These are phyloP conservation scores for Colletotrichum somersetense DNA, from an alignment of 2,329 filamentous ascomycete genomes.

Conservation along the genomic window DNA sequence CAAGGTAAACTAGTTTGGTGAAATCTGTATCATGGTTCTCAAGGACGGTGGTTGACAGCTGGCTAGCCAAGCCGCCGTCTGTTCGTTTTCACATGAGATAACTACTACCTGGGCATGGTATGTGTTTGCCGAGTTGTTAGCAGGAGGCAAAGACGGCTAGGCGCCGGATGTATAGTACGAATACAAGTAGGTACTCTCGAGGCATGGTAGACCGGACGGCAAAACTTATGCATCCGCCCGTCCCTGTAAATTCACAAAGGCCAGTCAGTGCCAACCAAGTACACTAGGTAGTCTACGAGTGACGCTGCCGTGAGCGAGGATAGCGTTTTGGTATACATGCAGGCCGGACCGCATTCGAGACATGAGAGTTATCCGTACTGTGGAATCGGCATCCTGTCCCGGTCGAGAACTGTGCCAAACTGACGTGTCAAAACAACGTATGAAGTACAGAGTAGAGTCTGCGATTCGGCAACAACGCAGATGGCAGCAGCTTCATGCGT, in stretches of 20 bases:
- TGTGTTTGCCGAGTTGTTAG: conserved; percentile 23
- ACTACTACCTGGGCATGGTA: conserved; percentile 1
- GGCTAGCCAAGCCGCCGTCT: conserved; percentile 3
- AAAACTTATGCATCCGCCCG: conserved; percentile 22
- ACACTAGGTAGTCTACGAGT: not conserved
- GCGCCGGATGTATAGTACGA: not conserved
- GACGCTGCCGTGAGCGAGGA: not conserved
- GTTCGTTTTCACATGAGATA: conserved; percentile 32
- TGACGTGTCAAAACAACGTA: conserved; percentile 11
- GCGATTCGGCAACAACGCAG: conserved; percentile 4
- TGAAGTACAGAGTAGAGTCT: not conserved
- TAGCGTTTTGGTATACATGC: not conserved
- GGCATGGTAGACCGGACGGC: conserved; percentile 1
- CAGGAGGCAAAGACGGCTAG: conserved; percentile 2
- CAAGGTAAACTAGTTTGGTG: not conserved
- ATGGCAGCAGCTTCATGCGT: conserved; percentile 26
- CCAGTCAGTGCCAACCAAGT: too few relatives aligned
- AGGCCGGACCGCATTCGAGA: not conserved
- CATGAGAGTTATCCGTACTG: not conserved
- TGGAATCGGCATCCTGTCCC: conserved; percentile 18
- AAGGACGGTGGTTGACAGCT: conserved; percentile 20
- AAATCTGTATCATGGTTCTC: conserved; percentile 10
- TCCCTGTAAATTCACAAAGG: conserved; percentile 3
- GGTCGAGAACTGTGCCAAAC: conserved; percentile 15
- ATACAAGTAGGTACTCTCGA: conserved; percentile 7